Conservation (phyloP, 306 rosid genomes). For the Hylodesmum podocarpum region DNA sequence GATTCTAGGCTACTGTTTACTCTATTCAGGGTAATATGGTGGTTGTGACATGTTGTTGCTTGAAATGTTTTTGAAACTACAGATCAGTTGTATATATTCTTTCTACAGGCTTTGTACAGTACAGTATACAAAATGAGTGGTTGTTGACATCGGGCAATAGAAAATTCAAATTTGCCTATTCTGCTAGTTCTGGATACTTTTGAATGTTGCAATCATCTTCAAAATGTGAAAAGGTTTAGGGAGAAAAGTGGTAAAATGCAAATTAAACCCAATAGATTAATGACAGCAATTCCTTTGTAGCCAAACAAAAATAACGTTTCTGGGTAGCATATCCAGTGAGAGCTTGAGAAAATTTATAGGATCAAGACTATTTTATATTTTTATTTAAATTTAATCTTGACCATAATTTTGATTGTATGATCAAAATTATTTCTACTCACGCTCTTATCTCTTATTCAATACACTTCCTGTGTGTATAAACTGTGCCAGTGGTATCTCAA, state of each 20-base stretch:
- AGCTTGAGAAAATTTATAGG: not conserved
- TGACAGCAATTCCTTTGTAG: not conserved
- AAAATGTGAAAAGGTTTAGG: not conserved
- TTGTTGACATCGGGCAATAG: conserved; percentile 31
- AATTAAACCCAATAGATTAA: not conserved
- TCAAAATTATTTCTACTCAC: not conserved
- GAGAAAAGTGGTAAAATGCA: not conserved
- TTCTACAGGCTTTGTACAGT: conserved; percentile 42
- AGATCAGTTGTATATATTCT: conserved; percentile 29
- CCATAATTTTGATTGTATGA: not conserved
- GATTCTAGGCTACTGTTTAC: conserved; percentile 33
- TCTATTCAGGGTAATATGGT: conserved; percentile 16
- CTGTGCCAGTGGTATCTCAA: not conserved
- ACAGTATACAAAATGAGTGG: conserved; percentile 40
- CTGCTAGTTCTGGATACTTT: not conserved
- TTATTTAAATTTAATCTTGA: not conserved
- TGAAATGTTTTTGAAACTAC: conserved; percentile 18
- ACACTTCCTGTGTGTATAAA: not conserved
- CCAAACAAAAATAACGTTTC: not conserved
- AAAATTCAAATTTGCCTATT: conserved; percentile 22
- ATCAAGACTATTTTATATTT: not conserved
- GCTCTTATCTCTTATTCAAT: not conserved
- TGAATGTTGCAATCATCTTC: not conserved
- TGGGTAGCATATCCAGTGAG: not conserved
- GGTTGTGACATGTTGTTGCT: conserved; percentile 26